A percentile compares a stretch with the other conserved stretches of the same genome.
These are phyloP conservation scores for Peronospora tabacina DNA, from an alignment of 352 stramenopile genomes.

Conservation along the genomic window DNA sequence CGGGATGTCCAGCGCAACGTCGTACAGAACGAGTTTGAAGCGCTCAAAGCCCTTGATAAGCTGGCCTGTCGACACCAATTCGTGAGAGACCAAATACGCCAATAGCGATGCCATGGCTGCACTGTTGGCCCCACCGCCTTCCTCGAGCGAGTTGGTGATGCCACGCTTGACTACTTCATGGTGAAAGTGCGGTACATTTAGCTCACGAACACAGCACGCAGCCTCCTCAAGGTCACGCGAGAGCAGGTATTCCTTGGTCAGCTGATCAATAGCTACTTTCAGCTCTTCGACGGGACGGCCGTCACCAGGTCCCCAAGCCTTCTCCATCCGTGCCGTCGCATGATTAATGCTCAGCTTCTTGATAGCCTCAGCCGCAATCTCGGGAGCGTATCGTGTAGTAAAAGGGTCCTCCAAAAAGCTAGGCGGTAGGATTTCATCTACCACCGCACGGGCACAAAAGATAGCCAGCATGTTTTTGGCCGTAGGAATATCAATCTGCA, in stretches of 20 bases:
- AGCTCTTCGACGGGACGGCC: constrained; percentile 87
- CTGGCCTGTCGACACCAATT: constrained; percentile 54
- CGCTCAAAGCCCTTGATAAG: constrained; percentile 78
- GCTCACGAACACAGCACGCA: constrained; percentile 86
- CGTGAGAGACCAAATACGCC: constrained; percentile 59
- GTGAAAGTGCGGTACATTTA: constrained; percentile 94
- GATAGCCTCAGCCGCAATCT: constrained; percentile 94
- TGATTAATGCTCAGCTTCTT: constrained; percentile 96
- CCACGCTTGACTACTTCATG: constrained; percentile 92
- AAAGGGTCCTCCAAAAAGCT: constrained; percentile 96
- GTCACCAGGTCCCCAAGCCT: constrained; percentile 95
- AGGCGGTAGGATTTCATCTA: constrained; percentile 97
- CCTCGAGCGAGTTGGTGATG: constrained; percentile 49
- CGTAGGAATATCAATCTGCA: constrained; percentile 93
- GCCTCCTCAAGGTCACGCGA: constrained; percentile 93
- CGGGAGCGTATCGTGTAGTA: constrained; percentile 88
- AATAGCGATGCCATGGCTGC: constrained; percentile 67
- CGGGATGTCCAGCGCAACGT: constrained; percentile 63
- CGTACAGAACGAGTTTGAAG: constrained; percentile 58
- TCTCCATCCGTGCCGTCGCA: constrained; percentile 91
- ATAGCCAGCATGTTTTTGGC: constrained; percentile 90
- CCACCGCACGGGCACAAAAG: constrained; percentile 95
- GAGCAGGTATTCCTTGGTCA: constrained; percentile 95
- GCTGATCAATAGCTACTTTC: constrained; percentile 91
- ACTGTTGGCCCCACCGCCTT: constrained; percentile 40